These are phyloP conservation scores for Mycosphaerella arachidis DNA, from an alignment of 2,329 filamentous ascomycete species.

Conservation along the genomic window DNA sequence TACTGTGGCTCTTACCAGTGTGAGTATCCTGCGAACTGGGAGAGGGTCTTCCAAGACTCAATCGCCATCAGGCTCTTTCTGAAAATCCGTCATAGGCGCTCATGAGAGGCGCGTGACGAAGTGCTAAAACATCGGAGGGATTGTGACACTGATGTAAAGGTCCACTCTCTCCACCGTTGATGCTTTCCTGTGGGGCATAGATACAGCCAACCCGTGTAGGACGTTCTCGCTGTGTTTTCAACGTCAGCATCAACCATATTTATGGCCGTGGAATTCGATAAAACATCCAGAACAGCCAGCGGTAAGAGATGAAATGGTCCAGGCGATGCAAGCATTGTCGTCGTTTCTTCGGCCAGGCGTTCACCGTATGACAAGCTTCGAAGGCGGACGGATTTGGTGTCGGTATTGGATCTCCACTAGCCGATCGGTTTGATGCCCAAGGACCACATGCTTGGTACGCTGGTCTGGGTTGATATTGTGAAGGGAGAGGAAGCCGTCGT, in stretches of 20 bases:
- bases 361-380: background rate
- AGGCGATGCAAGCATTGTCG: background rate
- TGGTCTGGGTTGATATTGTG: background rate
- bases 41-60: conserved; percentile 1
- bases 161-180: conserved; percentile 16
- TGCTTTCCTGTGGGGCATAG: conserved; percentile 7
- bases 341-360: background rate
- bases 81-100: conserved; percentile 17
- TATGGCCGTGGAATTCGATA: background rate
- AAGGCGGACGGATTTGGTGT: background rate
- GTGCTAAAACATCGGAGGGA: conserved; percentile 17
- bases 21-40: background rate
- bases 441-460: background rate
- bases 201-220: conserved; percentile 2
- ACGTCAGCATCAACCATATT: background rate
- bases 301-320: background rate
- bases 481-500: background rate
- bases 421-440: background rate
- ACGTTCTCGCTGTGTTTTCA: background rate
- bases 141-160: conserved; percentile 17
- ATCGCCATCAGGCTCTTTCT: conserved; percentile 10
- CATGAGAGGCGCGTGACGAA: conserved; percentile 16
- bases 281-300: background rate
- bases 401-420: background rate
- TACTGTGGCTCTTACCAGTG: background rate